phyloP scores from a whole-genome alignment of 345 rosid genomes.

The Eucalyptus tenuipes region DNA sequence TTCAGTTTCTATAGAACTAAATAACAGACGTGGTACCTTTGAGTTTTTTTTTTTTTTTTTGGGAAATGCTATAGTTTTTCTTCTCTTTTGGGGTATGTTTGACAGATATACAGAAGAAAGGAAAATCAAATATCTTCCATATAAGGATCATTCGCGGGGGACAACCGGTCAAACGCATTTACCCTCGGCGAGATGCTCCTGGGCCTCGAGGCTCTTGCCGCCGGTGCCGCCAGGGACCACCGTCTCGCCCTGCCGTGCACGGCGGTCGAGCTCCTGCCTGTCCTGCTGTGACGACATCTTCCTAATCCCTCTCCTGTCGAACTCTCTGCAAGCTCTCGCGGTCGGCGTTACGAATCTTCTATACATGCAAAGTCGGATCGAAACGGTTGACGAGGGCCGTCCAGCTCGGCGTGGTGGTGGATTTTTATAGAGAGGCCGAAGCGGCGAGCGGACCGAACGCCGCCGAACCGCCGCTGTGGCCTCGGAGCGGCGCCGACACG shows the following conservation, averaged over 20 bases:
- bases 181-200: slow-evolving; percentile 84
- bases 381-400: background rate
- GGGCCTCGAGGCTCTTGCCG: slow-evolving; percentile 88
- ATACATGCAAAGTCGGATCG: background rate
- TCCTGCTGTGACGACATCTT: slow-evolving; percentile 39
- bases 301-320: background rate
- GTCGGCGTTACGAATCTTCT: background rate
- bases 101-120: background rate
- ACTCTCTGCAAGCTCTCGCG: background rate
- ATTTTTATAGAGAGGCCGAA: background rate
- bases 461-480: background rate
- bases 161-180: background rate
- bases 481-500: background rate
- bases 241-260: slow-evolving; percentile 62
- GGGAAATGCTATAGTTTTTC: too few species aligned
- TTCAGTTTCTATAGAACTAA: too few species aligned
- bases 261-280: slow-evolving; percentile 48
- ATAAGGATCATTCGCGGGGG: too few species aligned
- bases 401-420: background rate
- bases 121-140: background rate
- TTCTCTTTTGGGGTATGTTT: background rate
- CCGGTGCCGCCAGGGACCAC: slow-evolving; percentile 84
- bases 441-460: background rate
- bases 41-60: too few species aligned
- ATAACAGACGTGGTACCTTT: too few species aligned